Percentiles rank a stretch among this genome's conserved stretches.
phyloP scores from a whole-genome alignment of 164 flowering plant species.

The Litsea cubeba region DNA sequence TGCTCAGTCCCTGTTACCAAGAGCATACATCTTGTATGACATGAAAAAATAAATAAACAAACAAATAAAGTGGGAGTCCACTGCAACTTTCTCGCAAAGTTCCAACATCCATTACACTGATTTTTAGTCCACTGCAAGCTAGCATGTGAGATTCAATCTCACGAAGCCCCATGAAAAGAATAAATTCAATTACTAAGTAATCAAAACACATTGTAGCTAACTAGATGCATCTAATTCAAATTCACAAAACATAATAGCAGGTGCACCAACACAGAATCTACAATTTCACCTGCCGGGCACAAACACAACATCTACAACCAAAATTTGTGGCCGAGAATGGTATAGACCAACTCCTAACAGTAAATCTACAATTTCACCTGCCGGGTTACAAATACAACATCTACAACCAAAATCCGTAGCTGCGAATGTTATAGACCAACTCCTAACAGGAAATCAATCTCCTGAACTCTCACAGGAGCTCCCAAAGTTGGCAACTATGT shows the following conservation, averaged over 20 bases:
- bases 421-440: neutral
- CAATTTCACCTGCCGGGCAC: conserved; percentile 19
- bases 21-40: too few species aligned
- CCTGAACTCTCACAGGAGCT: conserved; percentile 94
- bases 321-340: neutral
- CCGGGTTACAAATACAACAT: neutral
- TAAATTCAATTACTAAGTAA: neutral
- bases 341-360: neutral
- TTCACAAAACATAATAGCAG: conserved; percentile 8
- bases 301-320: neutral
- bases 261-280: conserved; percentile 24
- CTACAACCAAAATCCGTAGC: neutral
- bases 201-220: neutral
- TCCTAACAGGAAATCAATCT: conserved; percentile 16
- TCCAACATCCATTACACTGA: neutral
- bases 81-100: neutral
- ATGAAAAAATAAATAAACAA: too few species aligned
- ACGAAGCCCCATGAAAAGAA: neutral
- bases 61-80: too few species aligned
- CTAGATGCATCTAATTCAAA: conserved; percentile 11
- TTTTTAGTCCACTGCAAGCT: neutral
- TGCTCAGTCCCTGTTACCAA: too few species aligned
- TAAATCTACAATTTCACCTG: conserved; percentile 24
- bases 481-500: conserved; percentile 56
- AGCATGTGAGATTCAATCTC: neutral